Conservation (phyloP, 768 basidiomycete species). For the Trametes cubensis region DNA sequence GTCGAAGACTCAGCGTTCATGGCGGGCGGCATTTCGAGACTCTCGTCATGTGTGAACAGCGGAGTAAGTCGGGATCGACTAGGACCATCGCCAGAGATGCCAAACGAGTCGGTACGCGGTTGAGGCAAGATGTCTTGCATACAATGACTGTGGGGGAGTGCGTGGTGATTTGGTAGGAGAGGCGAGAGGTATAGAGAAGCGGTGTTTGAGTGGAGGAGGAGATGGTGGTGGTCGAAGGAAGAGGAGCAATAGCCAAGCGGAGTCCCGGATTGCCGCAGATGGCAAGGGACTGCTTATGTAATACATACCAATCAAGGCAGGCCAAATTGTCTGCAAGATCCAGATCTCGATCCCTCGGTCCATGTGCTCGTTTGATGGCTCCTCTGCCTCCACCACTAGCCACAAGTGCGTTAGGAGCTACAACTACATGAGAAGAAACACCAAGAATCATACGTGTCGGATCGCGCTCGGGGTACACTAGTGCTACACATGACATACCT, state of each 20-base stretch:
- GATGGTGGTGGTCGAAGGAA: constrained; percentile 12
- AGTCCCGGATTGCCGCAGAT: neutral
- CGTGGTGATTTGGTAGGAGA: too few species aligned
- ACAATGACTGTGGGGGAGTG: neutral
- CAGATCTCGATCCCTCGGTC: too few species aligned
- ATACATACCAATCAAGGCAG: neutral
- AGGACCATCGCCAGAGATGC: constrained; percentile 11
- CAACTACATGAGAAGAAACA: neutral
- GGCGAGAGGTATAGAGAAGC: neutral
- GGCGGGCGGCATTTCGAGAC: neutral
- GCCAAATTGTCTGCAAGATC: neutral
- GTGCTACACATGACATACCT: too few species aligned
- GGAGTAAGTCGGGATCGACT: constrained; percentile 4
- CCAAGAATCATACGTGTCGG: too few species aligned
- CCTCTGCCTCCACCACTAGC: neutral
- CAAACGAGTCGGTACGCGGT: neutral
- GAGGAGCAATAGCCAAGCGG: neutral
- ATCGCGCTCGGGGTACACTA: too few species aligned
- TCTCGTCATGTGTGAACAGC: constrained; percentile 2
- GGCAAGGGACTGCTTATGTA: constrained; percentile 1
- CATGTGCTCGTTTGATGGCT: neutral
- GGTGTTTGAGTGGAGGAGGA: neutral
- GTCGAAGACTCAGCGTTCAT: neutral
- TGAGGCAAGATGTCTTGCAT: constrained; percentile 15
- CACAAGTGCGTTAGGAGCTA: neutral